phyloP scores from a whole-genome alignment of 768 basidiomycete genomes.

The Russula brevipes region DNA sequence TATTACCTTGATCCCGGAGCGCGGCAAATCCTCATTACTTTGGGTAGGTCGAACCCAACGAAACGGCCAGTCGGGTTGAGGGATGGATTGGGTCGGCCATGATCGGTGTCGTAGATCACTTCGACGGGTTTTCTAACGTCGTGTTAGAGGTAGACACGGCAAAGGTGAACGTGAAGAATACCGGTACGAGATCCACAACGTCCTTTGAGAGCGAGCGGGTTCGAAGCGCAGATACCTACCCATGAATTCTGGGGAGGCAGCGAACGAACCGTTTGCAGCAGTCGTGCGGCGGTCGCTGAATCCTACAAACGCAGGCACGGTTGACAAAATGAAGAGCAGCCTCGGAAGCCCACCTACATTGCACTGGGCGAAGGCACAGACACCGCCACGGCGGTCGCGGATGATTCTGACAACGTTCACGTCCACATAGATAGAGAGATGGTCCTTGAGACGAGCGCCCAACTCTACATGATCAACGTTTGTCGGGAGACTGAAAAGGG shows the following conservation, averaged over 20 bases:
- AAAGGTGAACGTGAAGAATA: conserved; percentile 28
- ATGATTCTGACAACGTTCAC: conserved; percentile 67
- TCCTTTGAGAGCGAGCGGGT: conserved; percentile 68
- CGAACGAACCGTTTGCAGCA: conserved; percentile 57
- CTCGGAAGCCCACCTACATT: conserved; percentile 44
- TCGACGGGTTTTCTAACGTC: conserved; percentile 38
- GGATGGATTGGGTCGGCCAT: conserved; percentile 9
- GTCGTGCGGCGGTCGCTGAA: conserved; percentile 47
- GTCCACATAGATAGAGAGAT: conserved; percentile 60
- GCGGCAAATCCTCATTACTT: conserved; percentile 57
- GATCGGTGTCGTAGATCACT: conserved; percentile 25
- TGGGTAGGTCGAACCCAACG: conserved; percentile 42
- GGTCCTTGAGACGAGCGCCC: conserved; percentile 52
- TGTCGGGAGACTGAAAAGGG: conserved; percentile 53
- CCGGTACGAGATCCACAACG: conserved; percentile 74
- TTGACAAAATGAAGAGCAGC: neutral
- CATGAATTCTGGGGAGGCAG: conserved; percentile 57
- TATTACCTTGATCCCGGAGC: conserved; percentile 48
- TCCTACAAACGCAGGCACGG: conserved; percentile 38
- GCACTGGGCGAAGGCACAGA: conserved; percentile 85
- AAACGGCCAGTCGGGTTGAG: conserved; percentile 22
- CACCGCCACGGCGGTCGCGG: conserved; percentile 68
- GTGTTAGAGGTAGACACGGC: neutral
- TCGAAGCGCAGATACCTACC: conserved; percentile 75
- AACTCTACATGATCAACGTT: conserved; percentile 63